Conservation (phyloP, 148 eudicot genomes). For the Amaranthus palmeri region DNA sequence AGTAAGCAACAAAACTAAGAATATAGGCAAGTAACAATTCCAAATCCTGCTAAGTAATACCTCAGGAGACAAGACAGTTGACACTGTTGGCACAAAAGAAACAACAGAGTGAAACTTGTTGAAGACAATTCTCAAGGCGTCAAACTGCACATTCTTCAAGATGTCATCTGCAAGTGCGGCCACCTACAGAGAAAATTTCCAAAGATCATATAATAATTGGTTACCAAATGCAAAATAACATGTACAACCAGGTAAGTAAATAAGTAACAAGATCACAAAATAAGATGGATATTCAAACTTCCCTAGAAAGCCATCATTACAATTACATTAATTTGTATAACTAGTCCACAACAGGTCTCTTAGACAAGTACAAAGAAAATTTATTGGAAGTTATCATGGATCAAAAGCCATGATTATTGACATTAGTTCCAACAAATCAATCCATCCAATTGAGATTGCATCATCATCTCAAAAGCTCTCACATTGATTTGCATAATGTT, state of each 20-base stretch:
- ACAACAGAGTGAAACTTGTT: conserved; percentile 90
- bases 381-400: no score
- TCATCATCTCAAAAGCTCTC: no score
- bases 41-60: conserved; percentile 29
- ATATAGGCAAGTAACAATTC: background rate
- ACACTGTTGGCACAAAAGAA: conserved; percentile 71
- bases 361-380: no score
- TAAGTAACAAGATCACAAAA: background rate
- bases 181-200: conserved; percentile 45
- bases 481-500: no score
- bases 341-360: no score
- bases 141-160: conserved; percentile 83
- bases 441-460: no score
- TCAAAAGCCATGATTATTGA: no score
- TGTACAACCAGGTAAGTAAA: background rate
- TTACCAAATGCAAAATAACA: background rate
- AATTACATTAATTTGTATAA: no score
- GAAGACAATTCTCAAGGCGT: conserved; percentile 83
- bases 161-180: conserved; percentile 91
- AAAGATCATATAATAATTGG: background rate
- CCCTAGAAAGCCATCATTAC: background rate
- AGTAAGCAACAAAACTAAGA: background rate
- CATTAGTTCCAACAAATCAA: no score
- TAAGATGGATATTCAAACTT: background rate
- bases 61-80: conserved; percentile 89